A percentile compares a stretch with the other conserved stretches of the same genome.
Evolutionary conservation across 2,329 filamentous ascomycete species (phyloP).

Genomic region (Rhynchosporium secalis): DNA sequence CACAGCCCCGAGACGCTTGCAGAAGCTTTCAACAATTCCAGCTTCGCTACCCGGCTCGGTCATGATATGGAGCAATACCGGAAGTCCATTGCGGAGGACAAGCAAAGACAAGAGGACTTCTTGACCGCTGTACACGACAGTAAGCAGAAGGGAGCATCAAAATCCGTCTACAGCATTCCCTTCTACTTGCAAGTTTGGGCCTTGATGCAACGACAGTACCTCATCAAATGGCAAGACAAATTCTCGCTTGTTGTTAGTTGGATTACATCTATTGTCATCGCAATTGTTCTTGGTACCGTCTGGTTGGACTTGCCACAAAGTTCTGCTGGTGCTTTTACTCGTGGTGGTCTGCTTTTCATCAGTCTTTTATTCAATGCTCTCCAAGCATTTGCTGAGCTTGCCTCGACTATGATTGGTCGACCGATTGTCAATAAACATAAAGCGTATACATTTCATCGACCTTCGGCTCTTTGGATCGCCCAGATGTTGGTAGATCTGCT

Average conservation of each 20-base stretch:
- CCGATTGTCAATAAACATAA: slow-evolving; percentile 82
- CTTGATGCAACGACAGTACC: slow-evolving; percentile 79
- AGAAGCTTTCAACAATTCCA: slow-evolving; percentile 68
- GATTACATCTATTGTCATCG: slow-evolving; percentile 69
- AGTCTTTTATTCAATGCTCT: slow-evolving; percentile 84
- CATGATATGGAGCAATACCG: slow-evolving; percentile 71
- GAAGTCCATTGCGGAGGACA: slow-evolving; percentile 60
- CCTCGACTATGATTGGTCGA: slow-evolving; percentile 71
- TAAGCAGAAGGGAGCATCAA: slow-evolving; percentile 71
- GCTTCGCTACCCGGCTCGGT: slow-evolving; percentile 55
- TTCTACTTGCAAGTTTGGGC: slow-evolving; percentile 84
- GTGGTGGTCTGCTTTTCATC: slow-evolving; percentile 80
- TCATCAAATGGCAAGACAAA: slow-evolving; percentile 83
- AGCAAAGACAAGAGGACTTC: slow-evolving; percentile 73
- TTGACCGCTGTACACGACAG: slow-evolving; percentile 71
- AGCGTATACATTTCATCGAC: slow-evolving; percentile 79
- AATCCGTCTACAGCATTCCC: slow-evolving; percentile 79
- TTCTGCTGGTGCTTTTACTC: slow-evolving; percentile 72
- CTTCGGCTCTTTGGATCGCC: slow-evolving; percentile 78
- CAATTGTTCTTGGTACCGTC: slow-evolving; percentile 76
- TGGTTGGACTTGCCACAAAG: slow-evolving; percentile 69
- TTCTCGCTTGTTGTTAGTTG: slow-evolving; percentile 75
- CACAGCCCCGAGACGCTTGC: slow-evolving; percentile 66
- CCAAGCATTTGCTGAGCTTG: slow-evolving; percentile 78
- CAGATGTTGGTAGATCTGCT: slow-evolving; percentile 78